phyloP scores from a whole-genome alignment of 2,329 filamentous ascomycete species.

The Penicillium brevicompactum region DNA sequence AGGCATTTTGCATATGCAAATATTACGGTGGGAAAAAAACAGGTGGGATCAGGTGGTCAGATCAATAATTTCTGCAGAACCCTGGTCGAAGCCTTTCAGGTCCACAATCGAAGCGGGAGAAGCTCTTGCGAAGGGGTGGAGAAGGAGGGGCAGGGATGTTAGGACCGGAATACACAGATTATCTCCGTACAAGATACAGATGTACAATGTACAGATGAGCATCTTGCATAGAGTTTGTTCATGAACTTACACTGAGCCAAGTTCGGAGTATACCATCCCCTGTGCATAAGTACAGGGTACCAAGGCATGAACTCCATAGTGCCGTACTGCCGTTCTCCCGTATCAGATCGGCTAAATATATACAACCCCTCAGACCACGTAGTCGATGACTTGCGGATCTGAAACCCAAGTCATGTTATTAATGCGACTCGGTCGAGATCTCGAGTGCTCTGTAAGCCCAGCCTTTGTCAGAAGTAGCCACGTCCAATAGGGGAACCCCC shows the following conservation, averaged over 20 bases:
- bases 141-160: slow-evolving; percentile 27
- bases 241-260: neutral
- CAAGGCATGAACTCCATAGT: neutral
- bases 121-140: slow-evolving; percentile 40
- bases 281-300: too few species aligned
- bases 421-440: slow-evolving; percentile 5
- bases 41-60: slow-evolving; percentile 11
- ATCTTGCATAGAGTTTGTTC: neutral
- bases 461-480: slow-evolving; percentile 10
- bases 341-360: neutral
- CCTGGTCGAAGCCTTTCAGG: slow-evolving; percentile 30
- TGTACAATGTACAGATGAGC: neutral
- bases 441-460: neutral
- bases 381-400: slow-evolving; percentile 2
- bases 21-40: slow-evolving; percentile 7
- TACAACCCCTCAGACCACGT: neutral
- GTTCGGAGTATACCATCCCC: too few species aligned
- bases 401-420: slow-evolving; percentile 3
- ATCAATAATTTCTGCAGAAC: slow-evolving; percentile 28
- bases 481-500: slow-evolving; percentile 14
- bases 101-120: slow-evolving; percentile 44
- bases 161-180: slow-evolving; percentile 17
- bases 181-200: slow-evolving; percentile 2
- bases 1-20: neutral
- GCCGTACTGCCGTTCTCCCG: neutral